Evolutionary conservation across 495 filamentous ascomycete genomes (phyloP).

Genomic region (Antarctomyces pellizariae): DNA sequence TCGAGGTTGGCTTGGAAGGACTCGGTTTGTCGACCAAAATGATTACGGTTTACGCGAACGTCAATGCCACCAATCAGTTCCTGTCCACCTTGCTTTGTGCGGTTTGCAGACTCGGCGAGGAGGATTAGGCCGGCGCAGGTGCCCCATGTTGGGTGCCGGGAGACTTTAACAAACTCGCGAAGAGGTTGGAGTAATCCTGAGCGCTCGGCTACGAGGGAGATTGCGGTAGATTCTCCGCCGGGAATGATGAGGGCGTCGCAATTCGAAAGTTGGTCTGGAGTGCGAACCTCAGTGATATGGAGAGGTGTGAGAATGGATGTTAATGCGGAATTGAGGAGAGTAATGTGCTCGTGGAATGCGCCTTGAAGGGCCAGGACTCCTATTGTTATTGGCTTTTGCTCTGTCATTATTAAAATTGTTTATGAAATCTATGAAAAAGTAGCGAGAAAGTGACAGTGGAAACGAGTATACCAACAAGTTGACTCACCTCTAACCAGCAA

Average conservation of each 20-base stretch:
- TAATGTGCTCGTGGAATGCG: slow-evolving; percentile 74
- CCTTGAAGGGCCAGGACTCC: slow-evolving; percentile 86
- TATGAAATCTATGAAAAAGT: too few relatives aligned
- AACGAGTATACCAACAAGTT: too few relatives aligned
- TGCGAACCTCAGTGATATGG: slow-evolving; percentile 79
- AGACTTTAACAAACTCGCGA: slow-evolving; percentile 60
- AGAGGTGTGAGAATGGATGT: slow-evolving; percentile 28
- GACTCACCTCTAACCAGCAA: too few relatives aligned
- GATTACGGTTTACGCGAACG: slow-evolving; percentile 81
- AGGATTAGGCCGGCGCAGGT: slow-evolving; percentile 91
- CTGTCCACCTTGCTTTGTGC: slow-evolving; percentile 76
- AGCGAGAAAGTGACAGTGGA: too few relatives aligned
- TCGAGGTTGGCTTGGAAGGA: slow-evolving; percentile 65
- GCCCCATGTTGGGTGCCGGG: slow-evolving; percentile 76
- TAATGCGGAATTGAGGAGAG: slow-evolving; percentile 50
- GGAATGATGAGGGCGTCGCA: slow-evolving; percentile 80
- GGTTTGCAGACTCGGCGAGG: slow-evolving; percentile 68
- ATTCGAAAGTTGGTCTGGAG: slow-evolving; percentile 34
- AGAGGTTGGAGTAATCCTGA: slow-evolving; percentile 64
- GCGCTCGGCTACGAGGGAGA: slow-evolving; percentile 67
- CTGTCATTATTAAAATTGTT: too few relatives aligned
- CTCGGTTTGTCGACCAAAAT: slow-evolving; percentile 85
- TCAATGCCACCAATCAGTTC: slow-evolving; percentile 83
- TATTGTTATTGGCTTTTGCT: slow-evolving; percentile 26
- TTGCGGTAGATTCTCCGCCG: slow-evolving; percentile 85